These are phyloP conservation scores for Cladosporium sp. DNA, from an alignment of 2,329 filamentous ascomycete genomes.

Conservation along the genomic window DNA sequence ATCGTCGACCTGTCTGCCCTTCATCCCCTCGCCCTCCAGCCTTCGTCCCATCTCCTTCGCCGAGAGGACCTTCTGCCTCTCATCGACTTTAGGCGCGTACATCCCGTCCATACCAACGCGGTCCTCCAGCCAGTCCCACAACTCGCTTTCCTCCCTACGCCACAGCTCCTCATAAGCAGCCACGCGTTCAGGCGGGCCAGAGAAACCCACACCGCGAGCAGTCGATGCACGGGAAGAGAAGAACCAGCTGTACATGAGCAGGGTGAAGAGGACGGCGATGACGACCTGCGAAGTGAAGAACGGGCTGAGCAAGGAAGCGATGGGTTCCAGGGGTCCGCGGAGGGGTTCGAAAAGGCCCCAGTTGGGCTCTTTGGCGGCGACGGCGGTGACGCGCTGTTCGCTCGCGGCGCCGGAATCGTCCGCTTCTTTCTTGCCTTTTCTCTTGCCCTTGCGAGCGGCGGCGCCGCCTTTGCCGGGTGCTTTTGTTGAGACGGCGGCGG, in stretches of 20 bases:
- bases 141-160: constrained; percentile 79
- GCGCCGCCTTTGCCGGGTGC: constrained; percentile 53
- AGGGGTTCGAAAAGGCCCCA: constrained; percentile 86
- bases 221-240: constrained; percentile 28
- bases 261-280: constrained; percentile 70
- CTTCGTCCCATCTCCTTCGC: constrained; percentile 29
- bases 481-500: constrained; percentile 69
- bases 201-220: constrained; percentile 38
- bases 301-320: constrained; percentile 68
- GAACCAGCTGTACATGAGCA: constrained; percentile 73
- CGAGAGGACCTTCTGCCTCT: constrained; percentile 31
- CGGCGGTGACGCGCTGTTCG: constrained; percentile 32
- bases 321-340: constrained; percentile 66
- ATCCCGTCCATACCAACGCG: constrained; percentile 69
- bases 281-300: constrained; percentile 76
- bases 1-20: constrained; percentile 77
- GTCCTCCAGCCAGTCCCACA: constrained; percentile 94
- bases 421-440: constrained; percentile 53
- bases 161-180: constrained; percentile 93
- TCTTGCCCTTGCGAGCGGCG: constrained; percentile 46
- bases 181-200: constrained; percentile 63
- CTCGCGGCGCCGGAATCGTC: constrained; percentile 47
- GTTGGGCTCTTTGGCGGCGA: constrained; percentile 42
- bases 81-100: constrained; percentile 29
- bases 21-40: constrained; percentile 63